Base-by-base conservation (phyloP, 2,329 filamentous ascomycete genomes). In the Fusarium newnesense region DNA sequence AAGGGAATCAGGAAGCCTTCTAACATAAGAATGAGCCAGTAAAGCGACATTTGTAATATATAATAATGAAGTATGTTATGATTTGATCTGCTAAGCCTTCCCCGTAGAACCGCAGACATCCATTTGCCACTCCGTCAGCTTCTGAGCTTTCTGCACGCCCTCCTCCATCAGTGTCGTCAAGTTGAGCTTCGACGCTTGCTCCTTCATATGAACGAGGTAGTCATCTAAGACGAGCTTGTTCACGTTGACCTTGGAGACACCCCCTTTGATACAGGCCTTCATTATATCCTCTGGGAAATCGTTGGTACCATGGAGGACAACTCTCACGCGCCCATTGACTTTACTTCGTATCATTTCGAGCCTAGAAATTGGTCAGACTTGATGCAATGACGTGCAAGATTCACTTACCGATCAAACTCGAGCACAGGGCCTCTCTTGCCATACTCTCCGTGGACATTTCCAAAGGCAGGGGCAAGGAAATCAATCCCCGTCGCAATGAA, bases 401-500 rank as follows among this genome's bases (percentile, higher is more conserved):
- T n/a, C n/a, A 47, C 54, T 4, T 21, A 58, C 54, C 77, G 72
- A 28, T 77, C 73, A 42, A 74, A 77, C 40, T 78, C 76, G 8
- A 78, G 76, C 28, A 61, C 57, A 24, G 73, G 74, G 0, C 92
- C 92, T 21, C 88, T 82, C 1, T 89, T 87, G 0, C 92, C 92
- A 81, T 94, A 94, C 75, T 91, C 89, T 11, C 92, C 92, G 81
- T 94, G 93, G 47, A 94, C 90, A 75, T 94, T 94, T 5, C 92
- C 93, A 81, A 94, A 93, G 1, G 91, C 91, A 1, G 92, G 93
- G 4, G 93, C 93, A 21, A 94, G 83, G 84, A 91, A 91, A 76
- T 94, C 90, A 77, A 94, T 92, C 0, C 92, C 92, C 12, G 91
- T 93, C 3, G 84, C 87, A 13, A 93, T 88, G 75, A 94, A 94